Evolutionary conservation across 106 monocot species (phyloP).

Genomic region (Gastrodia elata): DNA sequence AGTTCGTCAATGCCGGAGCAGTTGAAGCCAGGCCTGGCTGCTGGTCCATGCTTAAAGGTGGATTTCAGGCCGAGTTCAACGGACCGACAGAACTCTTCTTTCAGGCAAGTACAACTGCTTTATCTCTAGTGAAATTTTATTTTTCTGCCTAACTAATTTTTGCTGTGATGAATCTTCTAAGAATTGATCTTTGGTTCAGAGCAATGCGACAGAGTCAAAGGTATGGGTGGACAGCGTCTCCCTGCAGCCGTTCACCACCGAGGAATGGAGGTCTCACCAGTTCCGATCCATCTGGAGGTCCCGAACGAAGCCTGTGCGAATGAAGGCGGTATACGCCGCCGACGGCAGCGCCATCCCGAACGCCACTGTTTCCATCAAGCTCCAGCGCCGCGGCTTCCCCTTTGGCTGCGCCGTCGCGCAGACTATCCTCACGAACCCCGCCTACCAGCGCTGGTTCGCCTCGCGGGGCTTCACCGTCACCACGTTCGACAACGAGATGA

Average conservation of each 20-base stretch:
- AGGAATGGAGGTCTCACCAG: slow-evolving; percentile 73
- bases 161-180: not conserved
- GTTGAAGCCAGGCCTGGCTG: slow-evolving; percentile 47
- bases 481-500: slow-evolving; percentile 89
- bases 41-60: slow-evolving; percentile 92
- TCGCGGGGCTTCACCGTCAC: slow-evolving; percentile 70
- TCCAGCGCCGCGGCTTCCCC: slow-evolving; percentile 30
- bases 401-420: slow-evolving; percentile 40
- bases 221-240: slow-evolving; percentile 85
- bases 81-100: slow-evolving; percentile 54
- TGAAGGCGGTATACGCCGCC: slow-evolving; percentile 33
- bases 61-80: slow-evolving; percentile 34
- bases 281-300: slow-evolving; percentile 37
- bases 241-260: slow-evolving; percentile 62
- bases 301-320: slow-evolving; percentile 30
- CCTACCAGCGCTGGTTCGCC: slow-evolving; percentile 63
- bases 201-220: slow-evolving; percentile 25
- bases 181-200: slow-evolving; percentile 19
- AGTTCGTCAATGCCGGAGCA: slow-evolving; percentile 33
- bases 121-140: not conserved
- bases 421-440: slow-evolving; percentile 38
- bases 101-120: slow-evolving; percentile 25
- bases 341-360: slow-evolving; percentile 26
- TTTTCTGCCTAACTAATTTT: not conserved
- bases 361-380: slow-evolving; percentile 33